phyloP scores from a whole-genome alignment of 805 yeast species.

The Metschnikowia lunata region DNA sequence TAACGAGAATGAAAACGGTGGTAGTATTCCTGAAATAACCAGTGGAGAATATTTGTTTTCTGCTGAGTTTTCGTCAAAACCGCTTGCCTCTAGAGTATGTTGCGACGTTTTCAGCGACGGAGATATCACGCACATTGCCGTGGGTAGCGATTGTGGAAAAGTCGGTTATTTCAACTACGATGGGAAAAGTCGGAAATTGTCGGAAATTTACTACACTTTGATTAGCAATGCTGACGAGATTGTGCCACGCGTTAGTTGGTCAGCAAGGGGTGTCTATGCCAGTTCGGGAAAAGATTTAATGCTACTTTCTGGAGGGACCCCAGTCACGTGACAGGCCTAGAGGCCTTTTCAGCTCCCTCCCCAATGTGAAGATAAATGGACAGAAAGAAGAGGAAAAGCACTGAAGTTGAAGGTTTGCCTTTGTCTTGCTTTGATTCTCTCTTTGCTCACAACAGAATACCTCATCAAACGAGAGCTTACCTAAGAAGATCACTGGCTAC shows the following conservation, averaged over 20 bases:
- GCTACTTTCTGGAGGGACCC: background rate
- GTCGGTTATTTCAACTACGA: slow-evolving; percentile 5
- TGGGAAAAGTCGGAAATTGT: background rate
- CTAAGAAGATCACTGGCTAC: no score
- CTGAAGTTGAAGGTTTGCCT: no score
- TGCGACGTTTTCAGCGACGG: slow-evolving; percentile 5
- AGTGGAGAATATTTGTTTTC: slow-evolving; percentile 1
- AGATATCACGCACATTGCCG: slow-evolving; percentile 3
- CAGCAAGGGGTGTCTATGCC: slow-evolving; percentile 3
- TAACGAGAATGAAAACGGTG: no score
- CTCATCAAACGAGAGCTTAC: no score
- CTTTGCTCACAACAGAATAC: no score
- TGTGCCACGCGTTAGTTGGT: slow-evolving; percentile 3
- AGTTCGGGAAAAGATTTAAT: background rate
- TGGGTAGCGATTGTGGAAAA: slow-evolving; percentile 9
- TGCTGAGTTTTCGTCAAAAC: background rate
- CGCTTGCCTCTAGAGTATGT: slow-evolving; percentile 5
- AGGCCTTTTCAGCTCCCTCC: no score
- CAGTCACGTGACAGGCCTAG: no score
- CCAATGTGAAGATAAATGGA: no score
- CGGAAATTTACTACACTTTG: background rate
- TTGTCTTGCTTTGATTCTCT: no score
- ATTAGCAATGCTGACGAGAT: background rate
- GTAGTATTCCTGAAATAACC: background rate
- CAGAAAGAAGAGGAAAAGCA: no score